Base-by-base conservation (phyloP, 495 filamentous ascomycete genomes). In the Aspergillus wentii region DNA sequence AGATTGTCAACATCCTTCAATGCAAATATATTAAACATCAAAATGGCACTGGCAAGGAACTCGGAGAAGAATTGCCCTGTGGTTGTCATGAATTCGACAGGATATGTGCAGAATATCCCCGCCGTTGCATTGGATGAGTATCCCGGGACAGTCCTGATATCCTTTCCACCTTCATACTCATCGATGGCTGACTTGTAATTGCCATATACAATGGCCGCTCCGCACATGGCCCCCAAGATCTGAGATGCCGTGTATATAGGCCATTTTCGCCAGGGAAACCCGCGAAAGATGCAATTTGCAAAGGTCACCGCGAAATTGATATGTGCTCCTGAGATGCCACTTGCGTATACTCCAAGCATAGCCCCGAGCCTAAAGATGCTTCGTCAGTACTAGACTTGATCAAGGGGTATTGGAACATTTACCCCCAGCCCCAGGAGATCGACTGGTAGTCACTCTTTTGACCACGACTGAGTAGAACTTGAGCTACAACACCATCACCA, bases 11-110 rank as follows among this genome's bases (percentile, higher is more conserved):
- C 69, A 43, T 83, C 80, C 46, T 79, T 80, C 20, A 83, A 51
- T 0, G 77, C 80, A 46, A 82, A 84, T 28, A 85, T 82, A 41
- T 77, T 62, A 51, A 84, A 82, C 74, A 83, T 80, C 14, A 83
- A 49, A 7, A 84, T 62, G 0, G 78, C 51, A 33, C 69, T 72
- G 0, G 76, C 76, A 29, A 84, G 64, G 46, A 82, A 80, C 42
- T 84, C 80, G 13, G 68, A 74, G 58, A 83, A 80, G 56, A 83
- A 82, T 45, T 75, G 68, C 3, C 69, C 68, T 0, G 74, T 62
- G 30, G 64, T 77, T 0, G 71, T 76, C 61, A 83, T 61, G 53
- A 83, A 84, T 2, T 65, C 56, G 17, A 74, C 72, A 3, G 76
- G 77, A 40, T 83, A 84, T 2, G 80, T 82, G 61, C 74, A 78